phyloP scores from a whole-genome alignment of 805 yeast species.

The Wickerhamiella sergipiensis region DNA sequence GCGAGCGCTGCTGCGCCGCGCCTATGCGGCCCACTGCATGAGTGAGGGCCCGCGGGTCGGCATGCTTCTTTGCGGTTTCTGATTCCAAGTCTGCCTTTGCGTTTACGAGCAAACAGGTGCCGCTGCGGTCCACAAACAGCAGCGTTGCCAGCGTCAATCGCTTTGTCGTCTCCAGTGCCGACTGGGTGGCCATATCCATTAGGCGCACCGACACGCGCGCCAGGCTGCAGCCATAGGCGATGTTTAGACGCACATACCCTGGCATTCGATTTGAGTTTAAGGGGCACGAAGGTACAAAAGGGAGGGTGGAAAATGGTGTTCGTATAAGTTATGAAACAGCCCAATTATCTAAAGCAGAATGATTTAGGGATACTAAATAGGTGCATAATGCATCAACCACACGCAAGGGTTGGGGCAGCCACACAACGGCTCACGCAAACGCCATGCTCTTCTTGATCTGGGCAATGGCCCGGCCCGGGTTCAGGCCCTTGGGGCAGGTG shows the following conservation, averaged over 20 bases:
- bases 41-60: neutral
- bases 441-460: conserved; percentile 92
- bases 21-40: neutral
- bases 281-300: no score
- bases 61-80: neutral
- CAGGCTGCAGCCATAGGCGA: neutral
- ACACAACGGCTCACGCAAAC: conserved; percentile 28
- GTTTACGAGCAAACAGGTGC: neutral
- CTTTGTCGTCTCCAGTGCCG: neutral
- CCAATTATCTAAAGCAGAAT: neutral
- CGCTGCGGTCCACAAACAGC: neutral
- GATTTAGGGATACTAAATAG: neutral
- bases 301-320: no score
- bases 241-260: neutral
- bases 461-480: conserved; percentile 96
- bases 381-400: neutral
- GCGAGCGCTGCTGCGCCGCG: neutral
- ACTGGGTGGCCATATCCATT: neutral
- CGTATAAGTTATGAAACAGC: neutral
- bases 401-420: neutral
- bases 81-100: neutral
- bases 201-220: neutral
- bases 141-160: neutral
- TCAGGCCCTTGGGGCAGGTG: conserved; percentile 97
- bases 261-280: no score